A percentile compares a stretch with the other conserved stretches of the same genome.
phyloP scores from a whole-genome alignment of 805 yeast species.

The Metschnikowia henanensis region DNA sequence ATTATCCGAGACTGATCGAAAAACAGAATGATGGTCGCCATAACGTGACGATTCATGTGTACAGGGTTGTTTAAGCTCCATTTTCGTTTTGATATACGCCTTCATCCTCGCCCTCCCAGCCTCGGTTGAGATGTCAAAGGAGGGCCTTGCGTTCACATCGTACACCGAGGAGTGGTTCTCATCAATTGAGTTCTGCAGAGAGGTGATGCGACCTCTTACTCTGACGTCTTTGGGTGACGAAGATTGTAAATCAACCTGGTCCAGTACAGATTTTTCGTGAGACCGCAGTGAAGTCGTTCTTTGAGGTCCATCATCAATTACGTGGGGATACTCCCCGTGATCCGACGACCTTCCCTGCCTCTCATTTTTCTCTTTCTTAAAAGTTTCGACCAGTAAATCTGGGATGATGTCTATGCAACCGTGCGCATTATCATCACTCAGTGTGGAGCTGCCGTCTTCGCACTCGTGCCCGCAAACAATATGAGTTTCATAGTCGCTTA shows the following conservation, averaged over 20 bases:
- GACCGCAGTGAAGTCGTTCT: no score
- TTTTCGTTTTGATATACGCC: slow-evolving; percentile 9
- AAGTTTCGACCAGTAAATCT: background rate
- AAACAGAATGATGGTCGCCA: background rate
- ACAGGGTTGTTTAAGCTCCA: slow-evolving; percentile 1
- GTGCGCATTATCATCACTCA: background rate
- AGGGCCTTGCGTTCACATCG: slow-evolving; percentile 3
- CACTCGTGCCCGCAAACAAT: slow-evolving; percentile 3
- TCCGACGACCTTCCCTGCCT: no score
- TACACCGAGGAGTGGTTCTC: background rate
- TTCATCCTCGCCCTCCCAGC: slow-evolving; percentile 15
- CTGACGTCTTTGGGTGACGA: no score
- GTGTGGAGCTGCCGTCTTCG: background rate
- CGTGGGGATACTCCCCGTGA: background rate
- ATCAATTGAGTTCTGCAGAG: no score
- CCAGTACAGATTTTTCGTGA: no score
- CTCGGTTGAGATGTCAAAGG: slow-evolving; percentile 15
- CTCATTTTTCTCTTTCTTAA: background rate
- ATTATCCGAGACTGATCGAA: slow-evolving; percentile 1
- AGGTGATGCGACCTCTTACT: no score
- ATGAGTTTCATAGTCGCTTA: slow-evolving; percentile 5
- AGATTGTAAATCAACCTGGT: no score
- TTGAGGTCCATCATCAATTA: no score
- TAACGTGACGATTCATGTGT: background rate
- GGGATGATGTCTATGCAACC: background rate